Conservation (phyloP, 1,284 basidiomycete genomes). For the Taiwanofungus camphoratus region DNA sequence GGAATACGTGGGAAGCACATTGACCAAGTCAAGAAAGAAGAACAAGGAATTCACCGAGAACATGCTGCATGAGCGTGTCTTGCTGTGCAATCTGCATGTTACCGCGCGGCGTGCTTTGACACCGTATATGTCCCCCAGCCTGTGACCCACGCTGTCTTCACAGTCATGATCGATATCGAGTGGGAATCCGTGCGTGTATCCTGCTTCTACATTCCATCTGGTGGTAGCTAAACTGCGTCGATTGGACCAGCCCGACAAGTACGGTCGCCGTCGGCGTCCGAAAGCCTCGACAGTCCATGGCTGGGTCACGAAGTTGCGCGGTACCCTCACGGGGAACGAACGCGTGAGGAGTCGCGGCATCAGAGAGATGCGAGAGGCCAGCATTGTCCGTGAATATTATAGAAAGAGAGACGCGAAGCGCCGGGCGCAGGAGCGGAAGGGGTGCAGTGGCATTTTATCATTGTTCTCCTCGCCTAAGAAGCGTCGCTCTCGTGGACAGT, state of each 20-base stretch:
- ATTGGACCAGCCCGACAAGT: constrained; percentile 3
- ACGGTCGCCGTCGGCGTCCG: constrained; percentile 29
- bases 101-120: too few relatives aligned
- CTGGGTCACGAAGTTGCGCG: constrained; percentile 75
- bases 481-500: not conserved
- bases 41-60: too few relatives aligned
- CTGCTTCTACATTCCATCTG: not conserved
- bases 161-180: constrained; percentile 10
- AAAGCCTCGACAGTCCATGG: constrained; percentile 67
- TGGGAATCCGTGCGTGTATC: constrained; percentile 9
- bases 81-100: too few relatives aligned
- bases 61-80: too few relatives aligned
- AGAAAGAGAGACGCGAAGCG: constrained; percentile 6
- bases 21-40: too few relatives aligned
- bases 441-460: constrained; percentile 7
- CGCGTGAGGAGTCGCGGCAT: constrained; percentile 44
- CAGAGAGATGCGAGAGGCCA: constrained; percentile 31
- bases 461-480: not conserved
- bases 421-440: constrained; percentile 9
- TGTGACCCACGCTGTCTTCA: too few relatives aligned
- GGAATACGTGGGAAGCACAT: too few relatives aligned
- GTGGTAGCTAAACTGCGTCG: constrained; percentile 26
- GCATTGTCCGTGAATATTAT: constrained; percentile 21
- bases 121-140: too few relatives aligned
- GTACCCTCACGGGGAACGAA: constrained; percentile 64